Evolutionary conservation across 768 basidiomycete species (phyloP).

Genomic region (Candolleomyces efflorescens): DNA sequence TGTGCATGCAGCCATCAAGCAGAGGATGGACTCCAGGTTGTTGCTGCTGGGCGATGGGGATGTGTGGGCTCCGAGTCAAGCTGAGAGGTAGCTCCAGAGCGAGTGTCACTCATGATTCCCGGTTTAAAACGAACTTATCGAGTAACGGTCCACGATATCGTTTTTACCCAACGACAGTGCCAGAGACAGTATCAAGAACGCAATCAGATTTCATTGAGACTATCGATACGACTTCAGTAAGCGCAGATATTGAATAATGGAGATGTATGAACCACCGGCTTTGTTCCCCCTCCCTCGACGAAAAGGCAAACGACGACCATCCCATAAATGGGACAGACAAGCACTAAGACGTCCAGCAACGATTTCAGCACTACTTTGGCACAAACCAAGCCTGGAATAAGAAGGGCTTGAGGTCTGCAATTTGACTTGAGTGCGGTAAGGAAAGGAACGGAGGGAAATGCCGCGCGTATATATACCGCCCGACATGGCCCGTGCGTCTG

Average conservation of each 20-base stretch:
- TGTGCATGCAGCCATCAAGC: too few relatives aligned
- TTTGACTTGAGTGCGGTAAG: conserved; percentile 43
- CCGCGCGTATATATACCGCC: not conserved
- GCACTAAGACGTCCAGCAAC: conserved; percentile 33
- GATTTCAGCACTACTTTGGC: conserved; percentile 40
- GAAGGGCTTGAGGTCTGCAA: conserved; percentile 28
- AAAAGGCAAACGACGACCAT: conserved; percentile 20
- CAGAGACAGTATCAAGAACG: too few relatives aligned
- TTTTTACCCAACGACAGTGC: too few relatives aligned
- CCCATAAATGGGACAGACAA: conserved; percentile 18
- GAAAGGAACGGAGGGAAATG: conserved; percentile 8
- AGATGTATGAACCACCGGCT: conserved; percentile 35
- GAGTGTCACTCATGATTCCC: too few relatives aligned
- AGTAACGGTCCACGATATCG: too few relatives aligned
- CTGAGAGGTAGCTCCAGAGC: too few relatives aligned
- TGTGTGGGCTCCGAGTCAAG: too few relatives aligned
- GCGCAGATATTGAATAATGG: not conserved
- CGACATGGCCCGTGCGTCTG: not conserved
- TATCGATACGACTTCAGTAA: too few relatives aligned
- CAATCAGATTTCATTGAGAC: too few relatives aligned
- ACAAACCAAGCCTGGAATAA: conserved; percentile 30
- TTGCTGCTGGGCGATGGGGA: too few relatives aligned
- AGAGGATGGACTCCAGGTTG: too few relatives aligned
- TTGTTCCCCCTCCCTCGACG: conserved; percentile 20
- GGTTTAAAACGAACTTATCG: too few relatives aligned